A percentile compares a stretch with the other conserved stretches of the same genome.
Evolutionary conservation across 108 stramenopile species (phyloP).

Genomic region (Fragilariopsis cylindrus): DNA sequence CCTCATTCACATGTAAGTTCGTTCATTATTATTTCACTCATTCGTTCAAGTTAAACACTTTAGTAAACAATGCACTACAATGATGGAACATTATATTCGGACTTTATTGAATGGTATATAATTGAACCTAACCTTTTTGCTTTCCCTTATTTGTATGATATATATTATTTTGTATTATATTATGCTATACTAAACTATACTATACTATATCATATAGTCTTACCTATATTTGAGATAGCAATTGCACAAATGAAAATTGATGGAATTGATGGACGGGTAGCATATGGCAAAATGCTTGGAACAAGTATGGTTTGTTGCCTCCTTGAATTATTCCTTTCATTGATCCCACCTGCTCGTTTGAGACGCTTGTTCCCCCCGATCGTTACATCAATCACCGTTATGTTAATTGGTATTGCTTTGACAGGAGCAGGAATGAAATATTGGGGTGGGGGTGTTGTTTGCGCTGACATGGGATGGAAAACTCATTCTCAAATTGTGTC

Average conservation of each 20-base stretch:
- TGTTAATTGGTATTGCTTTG: constrained; percentile 80
- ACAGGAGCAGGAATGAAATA: constrained; percentile 85
- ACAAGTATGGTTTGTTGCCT: constrained; percentile 70
- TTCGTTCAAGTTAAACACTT: too few species aligned
- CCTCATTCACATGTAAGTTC: constrained; percentile 54
- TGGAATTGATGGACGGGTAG: constrained; percentile 55
- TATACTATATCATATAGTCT: constrained; percentile 13
- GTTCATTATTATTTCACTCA: too few species aligned
- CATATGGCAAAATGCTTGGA: constrained; percentile 80
- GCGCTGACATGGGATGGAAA: constrained; percentile 77
- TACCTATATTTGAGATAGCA: constrained; percentile 81
- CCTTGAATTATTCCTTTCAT: constrained; percentile 56
- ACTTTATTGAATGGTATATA: too few species aligned
- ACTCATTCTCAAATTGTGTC: constrained; percentile 42
- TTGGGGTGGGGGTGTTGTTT: constrained; percentile 85
- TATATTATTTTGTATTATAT: not conserved
- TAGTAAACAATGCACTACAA: too few species aligned
- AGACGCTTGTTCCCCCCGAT: constrained; percentile 71
- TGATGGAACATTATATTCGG: too few species aligned
- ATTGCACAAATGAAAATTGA: constrained; percentile 58
- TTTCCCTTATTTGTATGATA: not conserved
- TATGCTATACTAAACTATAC: too few species aligned
- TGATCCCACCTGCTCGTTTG: constrained; percentile 49
- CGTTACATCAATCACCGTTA: constrained; percentile 71
- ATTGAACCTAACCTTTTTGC: too few species aligned